Evolutionary conservation across 2,329 filamentous ascomycete species (phyloP).

Genomic region (Cytospora chrysosperma): DNA sequence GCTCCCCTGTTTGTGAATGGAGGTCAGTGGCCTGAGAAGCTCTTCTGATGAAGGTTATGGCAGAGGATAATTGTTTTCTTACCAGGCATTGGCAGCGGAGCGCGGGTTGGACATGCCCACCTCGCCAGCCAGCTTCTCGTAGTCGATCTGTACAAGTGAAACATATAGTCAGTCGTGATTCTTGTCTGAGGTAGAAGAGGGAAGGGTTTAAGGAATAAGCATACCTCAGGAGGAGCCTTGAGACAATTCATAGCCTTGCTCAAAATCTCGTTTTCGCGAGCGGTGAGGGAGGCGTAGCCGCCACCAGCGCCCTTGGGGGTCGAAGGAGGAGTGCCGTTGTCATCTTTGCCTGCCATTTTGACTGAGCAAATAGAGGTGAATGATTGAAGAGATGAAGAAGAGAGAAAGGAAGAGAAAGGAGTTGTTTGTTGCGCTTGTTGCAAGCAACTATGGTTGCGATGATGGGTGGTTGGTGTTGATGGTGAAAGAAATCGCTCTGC

Average conservation of each 20-base stretch:
- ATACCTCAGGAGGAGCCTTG: conserved; percentile 22
- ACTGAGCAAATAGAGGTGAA: background rate
- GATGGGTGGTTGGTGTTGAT: background rate
- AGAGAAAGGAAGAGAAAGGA: background rate
- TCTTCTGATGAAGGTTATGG: background rate
- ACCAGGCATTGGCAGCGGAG: conserved; percentile 23
- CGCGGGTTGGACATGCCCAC: conserved; percentile 21
- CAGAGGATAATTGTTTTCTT: background rate
- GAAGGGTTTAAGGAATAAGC: background rate
- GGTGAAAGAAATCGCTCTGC: background rate
- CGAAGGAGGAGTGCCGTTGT: conserved; percentile 2
- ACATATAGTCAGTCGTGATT: background rate
- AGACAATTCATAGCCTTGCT: conserved; percentile 18
- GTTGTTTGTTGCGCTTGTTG: background rate
- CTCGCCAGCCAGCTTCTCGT: conserved; percentile 62
- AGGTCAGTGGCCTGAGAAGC: background rate
- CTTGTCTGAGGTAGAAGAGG: background rate
- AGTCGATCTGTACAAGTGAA: conserved; percentile 15
- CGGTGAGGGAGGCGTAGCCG: conserved; percentile 7
- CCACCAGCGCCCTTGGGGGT: conserved; percentile 10
- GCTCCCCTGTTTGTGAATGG: background rate
- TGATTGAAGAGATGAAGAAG: background rate
- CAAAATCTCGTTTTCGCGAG: conserved; percentile 39
- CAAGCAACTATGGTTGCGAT: background rate
- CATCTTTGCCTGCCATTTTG: background rate